These are phyloP conservation scores for Metschnikowia santaceciliae DNA, from an alignment of 805 yeast genomes.

Conservation along the genomic window DNA sequence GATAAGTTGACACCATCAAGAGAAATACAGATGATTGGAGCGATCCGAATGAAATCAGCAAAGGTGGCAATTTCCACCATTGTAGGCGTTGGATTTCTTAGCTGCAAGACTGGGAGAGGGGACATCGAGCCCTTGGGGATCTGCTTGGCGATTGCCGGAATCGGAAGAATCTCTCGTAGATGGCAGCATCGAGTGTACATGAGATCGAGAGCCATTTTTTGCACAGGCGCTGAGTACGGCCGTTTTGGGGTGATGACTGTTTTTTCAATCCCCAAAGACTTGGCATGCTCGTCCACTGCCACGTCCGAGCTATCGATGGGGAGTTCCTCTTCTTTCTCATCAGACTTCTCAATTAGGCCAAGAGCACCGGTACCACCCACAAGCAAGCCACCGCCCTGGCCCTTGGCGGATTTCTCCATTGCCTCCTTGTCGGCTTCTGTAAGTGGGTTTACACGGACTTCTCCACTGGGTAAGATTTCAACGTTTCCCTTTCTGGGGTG, in stretches of 20 bases:
- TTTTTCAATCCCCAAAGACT: slow-evolving; percentile 14
- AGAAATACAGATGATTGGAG: slow-evolving; percentile 71
- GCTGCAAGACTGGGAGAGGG: slow-evolving; percentile 66
- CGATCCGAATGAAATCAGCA: slow-evolving; percentile 81
- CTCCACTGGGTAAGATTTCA: slow-evolving; percentile 51
- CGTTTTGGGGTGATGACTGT: slow-evolving; percentile 8
- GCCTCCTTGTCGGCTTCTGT: slow-evolving; percentile 49
- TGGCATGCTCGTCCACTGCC: slow-evolving; percentile 12
- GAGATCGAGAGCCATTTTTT: slow-evolving; percentile 57
- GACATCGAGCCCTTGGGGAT: slow-evolving; percentile 72
- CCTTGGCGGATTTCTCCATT: slow-evolving; percentile 37
- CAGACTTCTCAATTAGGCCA: slow-evolving; percentile 32
- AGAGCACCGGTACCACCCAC: slow-evolving; percentile 77
- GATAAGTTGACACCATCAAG: slow-evolving; percentile 78
- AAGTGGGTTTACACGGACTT: slow-evolving; percentile 50
- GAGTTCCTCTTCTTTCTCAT: slow-evolving; percentile 8
- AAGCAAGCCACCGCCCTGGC: slow-evolving; percentile 62
- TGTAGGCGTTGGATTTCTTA: slow-evolving; percentile 87
- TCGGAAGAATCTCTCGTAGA: slow-evolving; percentile 84
- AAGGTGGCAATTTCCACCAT: slow-evolving; percentile 83
- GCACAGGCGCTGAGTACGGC: slow-evolving; percentile 31
- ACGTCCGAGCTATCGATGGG: slow-evolving; percentile 5
- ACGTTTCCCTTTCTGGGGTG: slow-evolving; percentile 77
- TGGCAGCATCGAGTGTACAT: slow-evolving; percentile 93
- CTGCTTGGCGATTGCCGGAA: slow-evolving; percentile 82